phyloP scores from a whole-genome alignment of 2,329 filamentous ascomycete genomes.

The Dactylellina leptospora region DNA sequence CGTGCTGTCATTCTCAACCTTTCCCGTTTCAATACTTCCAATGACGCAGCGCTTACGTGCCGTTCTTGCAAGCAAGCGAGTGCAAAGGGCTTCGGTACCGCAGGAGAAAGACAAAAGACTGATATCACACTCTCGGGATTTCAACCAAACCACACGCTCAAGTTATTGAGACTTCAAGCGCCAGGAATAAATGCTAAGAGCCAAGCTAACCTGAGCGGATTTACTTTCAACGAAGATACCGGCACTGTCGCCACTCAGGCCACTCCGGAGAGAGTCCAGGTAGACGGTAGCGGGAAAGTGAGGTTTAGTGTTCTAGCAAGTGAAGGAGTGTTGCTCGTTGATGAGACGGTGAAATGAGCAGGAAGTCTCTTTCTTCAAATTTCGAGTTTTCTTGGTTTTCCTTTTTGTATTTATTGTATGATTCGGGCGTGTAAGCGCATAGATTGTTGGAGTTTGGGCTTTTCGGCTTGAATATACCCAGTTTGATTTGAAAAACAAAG shows the following conservation, averaged over 20 bases:
- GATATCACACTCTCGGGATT: conserved; percentile 25
- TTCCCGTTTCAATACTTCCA: conserved; percentile 36
- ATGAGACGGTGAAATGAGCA: conserved; percentile 28
- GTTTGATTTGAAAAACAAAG: not conserved
- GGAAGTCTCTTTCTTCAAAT: not conserved
- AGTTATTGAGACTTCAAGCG: conserved; percentile 24
- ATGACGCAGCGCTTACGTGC: conserved; percentile 13
- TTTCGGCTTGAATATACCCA: not conserved
- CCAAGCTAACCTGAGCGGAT: conserved; percentile 28
- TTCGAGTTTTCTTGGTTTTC: not conserved
- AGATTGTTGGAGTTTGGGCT: not conserved
- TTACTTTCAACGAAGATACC: conserved; percentile 28
- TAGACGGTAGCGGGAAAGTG: conserved; percentile 18
- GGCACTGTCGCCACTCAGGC: conserved; percentile 4
- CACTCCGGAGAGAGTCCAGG: conserved; percentile 3
- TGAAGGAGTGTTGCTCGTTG: conserved; percentile 41
- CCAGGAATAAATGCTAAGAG: conserved; percentile 46
- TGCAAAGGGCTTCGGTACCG: conserved; percentile 5
- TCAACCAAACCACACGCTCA: conserved; percentile 34
- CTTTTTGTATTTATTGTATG: not conserved
- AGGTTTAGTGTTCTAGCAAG: conserved; percentile 20
- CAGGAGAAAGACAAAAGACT: conserved; percentile 5
- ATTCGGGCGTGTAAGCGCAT: not conserved
- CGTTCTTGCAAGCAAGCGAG: conserved; percentile 25
- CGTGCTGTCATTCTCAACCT: conserved; percentile 45